These are phyloP conservation scores for Sporothrix protearum DNA, from an alignment of 2,329 filamentous ascomycete species.

Conservation along the genomic window DNA sequence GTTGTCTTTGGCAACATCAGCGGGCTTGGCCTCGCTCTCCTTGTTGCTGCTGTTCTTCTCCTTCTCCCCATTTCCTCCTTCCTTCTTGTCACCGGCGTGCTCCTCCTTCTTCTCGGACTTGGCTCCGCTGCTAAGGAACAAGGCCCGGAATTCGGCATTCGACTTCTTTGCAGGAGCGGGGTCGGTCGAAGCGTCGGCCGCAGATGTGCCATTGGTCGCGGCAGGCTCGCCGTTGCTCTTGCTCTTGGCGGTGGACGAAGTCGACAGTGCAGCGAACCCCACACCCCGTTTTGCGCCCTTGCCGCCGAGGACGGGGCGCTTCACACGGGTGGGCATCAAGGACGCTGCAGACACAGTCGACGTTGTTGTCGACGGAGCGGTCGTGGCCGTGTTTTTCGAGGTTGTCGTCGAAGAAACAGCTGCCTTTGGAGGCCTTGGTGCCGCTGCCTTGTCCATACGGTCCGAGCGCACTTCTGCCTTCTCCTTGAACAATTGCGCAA, in stretches of 20 bases:
- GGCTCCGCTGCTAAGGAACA: conserved; percentile 31
- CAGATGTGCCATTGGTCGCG: conserved; percentile 23
- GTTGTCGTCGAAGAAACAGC: conserved; percentile 26
- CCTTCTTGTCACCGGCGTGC: not conserved
- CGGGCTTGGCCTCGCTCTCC: conserved; percentile 1
- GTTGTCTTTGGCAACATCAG: not conserved
- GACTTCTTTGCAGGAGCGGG: conserved; percentile 34
- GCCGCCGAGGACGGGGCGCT: conserved; percentile 43
- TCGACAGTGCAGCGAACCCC: conserved; percentile 37
- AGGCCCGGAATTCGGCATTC: conserved; percentile 35
- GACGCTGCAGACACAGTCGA: conserved; percentile 27
- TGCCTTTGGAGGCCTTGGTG: conserved; percentile 35
- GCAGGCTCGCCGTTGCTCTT: conserved; percentile 27
- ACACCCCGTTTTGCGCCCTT: conserved; percentile 43
- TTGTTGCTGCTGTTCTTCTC: not conserved
- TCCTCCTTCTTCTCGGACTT: not conserved
- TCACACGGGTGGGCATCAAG: conserved; percentile 46
- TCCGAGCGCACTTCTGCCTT: conserved; percentile 47
- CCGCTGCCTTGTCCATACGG: conserved; percentile 38
- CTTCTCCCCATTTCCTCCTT: not conserved
- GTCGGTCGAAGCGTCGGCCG: conserved; percentile 26
- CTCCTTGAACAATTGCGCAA: conserved; percentile 53
- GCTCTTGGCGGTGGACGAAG: conserved; percentile 28
- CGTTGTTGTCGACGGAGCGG: not conserved
- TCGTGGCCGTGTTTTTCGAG: conserved; percentile 32